Conservation (phyloP, 2,329 filamentous ascomycete species). For the Dactylellina parvicollis region DNA sequence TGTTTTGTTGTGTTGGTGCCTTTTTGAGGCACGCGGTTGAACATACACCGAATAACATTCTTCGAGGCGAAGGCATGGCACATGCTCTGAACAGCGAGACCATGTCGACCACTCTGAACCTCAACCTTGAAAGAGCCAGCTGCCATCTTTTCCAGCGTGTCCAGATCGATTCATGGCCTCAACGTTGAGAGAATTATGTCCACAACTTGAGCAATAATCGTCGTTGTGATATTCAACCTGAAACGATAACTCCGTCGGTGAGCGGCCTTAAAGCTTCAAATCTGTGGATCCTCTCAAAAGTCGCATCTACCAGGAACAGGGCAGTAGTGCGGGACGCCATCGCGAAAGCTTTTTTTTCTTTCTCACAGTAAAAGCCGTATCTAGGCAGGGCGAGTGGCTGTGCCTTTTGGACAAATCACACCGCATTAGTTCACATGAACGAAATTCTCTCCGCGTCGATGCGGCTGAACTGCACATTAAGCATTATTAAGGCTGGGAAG, state of each 20-base stretch:
- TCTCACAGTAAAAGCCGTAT: neutral
- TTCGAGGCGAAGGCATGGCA: neutral
- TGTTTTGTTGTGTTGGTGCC: neutral
- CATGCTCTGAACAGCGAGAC: neutral
- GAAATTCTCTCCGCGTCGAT: neutral
- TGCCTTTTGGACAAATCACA: conserved; percentile 13
- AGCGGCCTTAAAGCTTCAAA: neutral
- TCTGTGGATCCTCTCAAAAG: neutral
- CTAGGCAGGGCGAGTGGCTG: neutral
- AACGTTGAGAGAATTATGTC: too few relatives aligned
- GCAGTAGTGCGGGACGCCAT: neutral
- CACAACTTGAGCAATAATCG: too few relatives aligned
- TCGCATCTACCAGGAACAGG: neutral
- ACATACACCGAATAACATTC: neutral
- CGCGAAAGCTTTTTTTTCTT: neutral
- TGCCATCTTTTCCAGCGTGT: too few relatives aligned
- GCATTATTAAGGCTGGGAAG: too few relatives aligned
- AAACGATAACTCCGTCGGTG: too few relatives aligned
- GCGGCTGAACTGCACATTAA: conserved; percentile 15
- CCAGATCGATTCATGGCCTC: too few relatives aligned
- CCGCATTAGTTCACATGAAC: neutral
- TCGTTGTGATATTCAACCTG: too few relatives aligned
- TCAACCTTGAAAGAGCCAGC: neutral
- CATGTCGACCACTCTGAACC: too few relatives aligned
- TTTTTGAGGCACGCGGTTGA: conserved; percentile 34